Percentiles rank a stretch among this genome's conserved stretches.
These are phyloP conservation scores for Teunomyces gatunensis DNA, from an alignment of 805 yeast genomes.

Conservation along the genomic window DNA sequence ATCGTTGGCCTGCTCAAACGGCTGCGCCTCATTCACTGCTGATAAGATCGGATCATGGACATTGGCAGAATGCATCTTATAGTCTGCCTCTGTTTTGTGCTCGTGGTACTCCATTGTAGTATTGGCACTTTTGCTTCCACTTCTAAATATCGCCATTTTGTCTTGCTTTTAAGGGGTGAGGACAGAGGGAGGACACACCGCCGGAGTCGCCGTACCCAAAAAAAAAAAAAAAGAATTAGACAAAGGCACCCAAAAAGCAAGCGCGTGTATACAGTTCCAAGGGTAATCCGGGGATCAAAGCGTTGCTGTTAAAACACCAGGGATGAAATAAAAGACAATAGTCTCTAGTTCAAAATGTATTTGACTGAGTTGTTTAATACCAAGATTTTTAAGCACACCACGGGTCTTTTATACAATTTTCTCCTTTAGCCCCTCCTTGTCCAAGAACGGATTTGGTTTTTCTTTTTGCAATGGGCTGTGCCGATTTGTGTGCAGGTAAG, in stretches of 20 bases:
- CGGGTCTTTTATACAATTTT: not conserved
- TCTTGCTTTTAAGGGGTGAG: not conserved
- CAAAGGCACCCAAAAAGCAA: not conserved
- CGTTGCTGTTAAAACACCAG: not conserved
- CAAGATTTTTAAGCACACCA: not conserved
- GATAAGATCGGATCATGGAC: slow-evolving; percentile 73
- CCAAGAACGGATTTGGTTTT: not conserved
- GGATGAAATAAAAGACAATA: too few species aligned
- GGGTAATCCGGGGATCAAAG: not conserved
- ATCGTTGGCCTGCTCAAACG: slow-evolving; percentile 66
- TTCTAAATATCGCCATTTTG: slow-evolving; percentile 7
- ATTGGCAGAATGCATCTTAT: slow-evolving; percentile 53
- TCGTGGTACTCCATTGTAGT: slow-evolving; percentile 3
- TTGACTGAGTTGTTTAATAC: not conserved
- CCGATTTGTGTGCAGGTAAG: not conserved
- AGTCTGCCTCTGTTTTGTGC: not conserved
- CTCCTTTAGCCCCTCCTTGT: not conserved
- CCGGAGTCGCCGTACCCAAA: not conserved
- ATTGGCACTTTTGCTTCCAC: not conserved
- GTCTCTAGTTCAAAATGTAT: not conserved
- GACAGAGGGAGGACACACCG: not conserved
- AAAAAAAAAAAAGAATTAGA: not conserved
- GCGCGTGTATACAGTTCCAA: not conserved
- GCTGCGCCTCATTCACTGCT: slow-evolving; percentile 95
- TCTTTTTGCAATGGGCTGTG: not conserved